Base-by-base conservation (phyloP, 2,329 filamentous ascomycete genomes). In the Coniella vitis region DNA sequence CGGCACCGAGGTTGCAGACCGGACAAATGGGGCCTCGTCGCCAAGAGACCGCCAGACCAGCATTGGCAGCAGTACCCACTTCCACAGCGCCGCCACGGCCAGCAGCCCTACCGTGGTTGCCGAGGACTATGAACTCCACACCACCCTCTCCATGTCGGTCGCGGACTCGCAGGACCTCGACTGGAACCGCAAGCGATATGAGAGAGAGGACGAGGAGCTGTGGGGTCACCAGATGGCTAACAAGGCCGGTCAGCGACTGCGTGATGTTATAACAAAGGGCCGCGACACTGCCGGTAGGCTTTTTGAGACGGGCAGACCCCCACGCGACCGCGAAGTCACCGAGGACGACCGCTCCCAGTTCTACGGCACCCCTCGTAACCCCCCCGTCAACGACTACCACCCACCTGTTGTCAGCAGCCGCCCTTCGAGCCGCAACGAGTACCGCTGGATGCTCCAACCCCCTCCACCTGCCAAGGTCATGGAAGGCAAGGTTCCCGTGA, bases 361-460 rank as follows among this genome's bases (percentile, higher is more conserved):
- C 59, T 84, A 84, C 62, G 72, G 74, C 44, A 68, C 78, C 5
- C 72, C 74, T 34, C 71, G 67, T 51, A 83, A 84, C 59, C 88
- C 84, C 7, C 87, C 87, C 4, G 82, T 94, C 58, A 93, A 94
- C 67, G 87, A 94, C 53, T 79, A 90, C 51, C 87, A 94, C 62
- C 87, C 88, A 4, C 88, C 89, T 3, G 84, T 94, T 45, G 86
- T 93, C 53, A 88, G 80, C 64, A 87, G 82, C 66, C 85, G 79
- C 49, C 86, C 83, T 13, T 76, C 74, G 34, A 82, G 79, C 62
- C 81, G 72, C 60, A 81, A 82, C 47, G 88, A 87, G 52, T 84
- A 86, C 47, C 78, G 76, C 60, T 96, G 90, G 90, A 95, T 96
- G 90, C 72, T 95, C 45, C 88, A 95, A 61, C 90, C 90, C 2